Base-by-base conservation (phyloP, 805 yeast species). In the Candida tallmaniae region DNA sequence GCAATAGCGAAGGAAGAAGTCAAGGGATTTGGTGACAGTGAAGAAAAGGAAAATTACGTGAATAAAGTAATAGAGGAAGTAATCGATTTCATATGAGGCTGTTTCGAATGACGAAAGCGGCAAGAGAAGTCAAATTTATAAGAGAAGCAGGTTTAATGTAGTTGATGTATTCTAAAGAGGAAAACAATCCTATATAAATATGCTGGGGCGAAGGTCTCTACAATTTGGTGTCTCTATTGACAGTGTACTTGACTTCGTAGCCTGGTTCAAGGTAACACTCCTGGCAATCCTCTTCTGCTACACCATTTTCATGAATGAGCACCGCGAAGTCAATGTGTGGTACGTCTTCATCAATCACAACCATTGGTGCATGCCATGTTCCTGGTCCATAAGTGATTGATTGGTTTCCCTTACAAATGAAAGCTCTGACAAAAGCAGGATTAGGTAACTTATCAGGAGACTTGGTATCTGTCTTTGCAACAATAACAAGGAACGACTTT, bases 351-450 rank as follows among this genome's bases (percentile, higher is more conserved):
- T 79, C 81, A 7, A 87, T 56, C 2, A 86, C 90, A 15, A 90
- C 81, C 97, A 89, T 89, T 3, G 97, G 97, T 0, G 97, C 95
- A 54, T 89, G 97, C 97, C 97, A 89, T 4, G 81, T 75, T 1
- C 83, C 86, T 9, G 73, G 75, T 0, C 88, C 94, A 54, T 88
- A 88, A 0, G 96, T 89, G 4, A 89, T 87, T 0, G 95, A 84
- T 51, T 88, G 96, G 53, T 84, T 80, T 0, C 95, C 96, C 36
- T 62, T 70, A 44, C 89, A 85, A 5, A 76, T 45, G 48, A 88
- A 89, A 0, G 95, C 95, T 44, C 65, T 70, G 8, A 80, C 48
- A 0, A 74, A 59, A 2, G 60, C 45, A n/a, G 74, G 70, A 46
- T 83, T 84, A 0, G 96, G 96, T 27, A 78, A 47, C 6, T 52